Base-by-base conservation (phyloP, 164 flowering plant species). In the Liriodendron chinense region DNA sequence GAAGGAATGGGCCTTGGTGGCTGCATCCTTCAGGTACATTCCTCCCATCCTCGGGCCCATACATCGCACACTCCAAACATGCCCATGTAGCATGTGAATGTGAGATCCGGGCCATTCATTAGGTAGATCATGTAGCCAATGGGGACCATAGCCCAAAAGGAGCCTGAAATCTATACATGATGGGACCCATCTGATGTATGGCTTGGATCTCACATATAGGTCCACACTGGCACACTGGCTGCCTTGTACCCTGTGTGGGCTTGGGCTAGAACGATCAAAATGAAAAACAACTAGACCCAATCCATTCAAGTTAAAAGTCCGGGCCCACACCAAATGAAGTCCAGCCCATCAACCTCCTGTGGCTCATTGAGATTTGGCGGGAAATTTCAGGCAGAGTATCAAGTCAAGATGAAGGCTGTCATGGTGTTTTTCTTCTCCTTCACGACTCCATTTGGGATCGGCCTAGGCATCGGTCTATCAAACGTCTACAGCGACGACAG, bases 401-500 rank as follows among this genome's bases (percentile, higher is more conserved):
- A 66, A 57, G 1, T 16, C 1, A 47, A 62, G 77, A 84, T 71
- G 80, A 89, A 84, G 23, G 78, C 77, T 22, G 22, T 85, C 0
- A 85, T 89, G 90, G 88, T 81, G 72, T 84, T 89, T 77, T 87
- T 89, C 82, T 87, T 88, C 85, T 78, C 92, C 0, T 72, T 72
- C 2, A 87, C 89, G 13, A 87, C 90, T 0, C 90, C 90, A 14
- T 74, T 85, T 8, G 90, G 89, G 25, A 82, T 89, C 2, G 86
- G 64, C 0, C 71, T 87, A 0, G 90, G 90, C 13, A 81, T 89
- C 47, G 86, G 71, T 0, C 59, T 89, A 65, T 82, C 90, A 7
- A 84, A 78, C 9, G 78, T 79, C 5, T 89, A 89, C 77, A 81
- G 68, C 3, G 84, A 80, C 22, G 76, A 77, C 23, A 87, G 90